Evolutionary conservation across 768 basidiomycete genomes (phyloP), one percentile per base, ranked within the genome.

Genomic region (Mycena vitilis): DNA sequence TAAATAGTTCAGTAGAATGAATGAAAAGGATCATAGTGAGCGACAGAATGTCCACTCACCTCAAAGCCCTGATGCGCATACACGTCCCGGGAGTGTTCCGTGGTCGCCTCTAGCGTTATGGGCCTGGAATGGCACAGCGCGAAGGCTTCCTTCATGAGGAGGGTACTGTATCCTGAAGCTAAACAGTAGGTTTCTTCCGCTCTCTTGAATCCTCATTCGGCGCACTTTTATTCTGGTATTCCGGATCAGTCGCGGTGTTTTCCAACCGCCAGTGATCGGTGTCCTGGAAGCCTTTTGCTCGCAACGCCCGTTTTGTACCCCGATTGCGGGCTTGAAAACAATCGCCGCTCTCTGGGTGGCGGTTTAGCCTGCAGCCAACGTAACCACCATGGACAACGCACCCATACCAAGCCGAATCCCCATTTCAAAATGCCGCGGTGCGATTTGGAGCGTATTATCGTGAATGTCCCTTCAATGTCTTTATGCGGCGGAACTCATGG

Each of bases 171-270:
- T 30, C 66, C 66, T 67, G 36, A 53, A 37, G 7, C 11, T 18
- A 38, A 9, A 30, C 30, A 30, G 30, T 30, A 2, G 5, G 30
- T 5, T 30, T 30, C 30, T 3, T 30, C 30, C 30, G 30, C 30
- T 30, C 30, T 30, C 30, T 30, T 2, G 30, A 30, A 30, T 5
- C 30, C 30, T 30, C 30, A 30, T 30, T 38, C 16, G 20, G n/a
- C 42, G 38, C n/a, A 67, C 60, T 60, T 63, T 57, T 61, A 0
- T 49, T 49, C 44, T 68, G 66, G 22, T 56, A 68, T 48, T 63
- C 66, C 2, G 66, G 66, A 25, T 68, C 60, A 11, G 66, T 68
- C 2, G 66, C 66, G 16, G 66, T 68, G 5, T 63, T 68, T 45
- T 68, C 61, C 20, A 68, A 25, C 22, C 67, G 37, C n/a, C 36